Conservation (phyloP, 495 filamentous ascomycete species). For the Neurospora sp. region DNA sequence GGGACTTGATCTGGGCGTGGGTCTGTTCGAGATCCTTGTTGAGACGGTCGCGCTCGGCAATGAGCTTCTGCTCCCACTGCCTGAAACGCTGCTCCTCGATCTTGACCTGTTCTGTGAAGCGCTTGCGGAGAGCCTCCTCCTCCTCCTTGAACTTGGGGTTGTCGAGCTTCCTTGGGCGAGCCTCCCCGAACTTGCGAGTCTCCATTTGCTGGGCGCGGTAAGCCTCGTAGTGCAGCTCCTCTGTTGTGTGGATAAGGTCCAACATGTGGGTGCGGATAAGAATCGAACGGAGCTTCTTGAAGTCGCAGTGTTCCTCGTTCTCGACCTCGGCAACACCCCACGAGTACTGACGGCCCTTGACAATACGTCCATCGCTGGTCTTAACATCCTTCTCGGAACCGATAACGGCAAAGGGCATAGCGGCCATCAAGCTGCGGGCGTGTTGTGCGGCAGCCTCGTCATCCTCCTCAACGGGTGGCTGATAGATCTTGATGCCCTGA, state of each 20-base stretch:
- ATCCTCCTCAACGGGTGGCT: constrained; percentile 93
- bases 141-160: constrained; percentile 99
- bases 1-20: constrained; percentile 92
- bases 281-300: constrained; percentile 99
- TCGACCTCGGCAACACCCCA: constrained; percentile 99
- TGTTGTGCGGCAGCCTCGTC: constrained; percentile 93
- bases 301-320: constrained; percentile 99
- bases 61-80: constrained; percentile 99
- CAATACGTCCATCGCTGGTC: constrained; percentile 85
- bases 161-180: constrained; percentile 91
- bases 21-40: constrained; percentile 99
- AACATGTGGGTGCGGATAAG: constrained; percentile 99
- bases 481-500: constrained; percentile 99
- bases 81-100: constrained; percentile 97
- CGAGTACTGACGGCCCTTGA: constrained; percentile 97
- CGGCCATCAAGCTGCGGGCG: constrained; percentile 83
- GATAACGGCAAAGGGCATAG: constrained; percentile 98
- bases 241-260: constrained; percentile 97
- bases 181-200: constrained; percentile 98
- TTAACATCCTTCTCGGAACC: constrained; percentile 99
- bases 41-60: constrained; percentile 90
- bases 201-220: constrained; percentile 99
- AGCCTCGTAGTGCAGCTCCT: constrained; percentile 97
- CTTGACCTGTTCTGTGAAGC: constrained; percentile 99
- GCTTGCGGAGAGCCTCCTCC: constrained; percentile 93